Evolutionary conservation across 164 flowering plant species (phyloP).

Genomic region (Sextonia rubra): DNA sequence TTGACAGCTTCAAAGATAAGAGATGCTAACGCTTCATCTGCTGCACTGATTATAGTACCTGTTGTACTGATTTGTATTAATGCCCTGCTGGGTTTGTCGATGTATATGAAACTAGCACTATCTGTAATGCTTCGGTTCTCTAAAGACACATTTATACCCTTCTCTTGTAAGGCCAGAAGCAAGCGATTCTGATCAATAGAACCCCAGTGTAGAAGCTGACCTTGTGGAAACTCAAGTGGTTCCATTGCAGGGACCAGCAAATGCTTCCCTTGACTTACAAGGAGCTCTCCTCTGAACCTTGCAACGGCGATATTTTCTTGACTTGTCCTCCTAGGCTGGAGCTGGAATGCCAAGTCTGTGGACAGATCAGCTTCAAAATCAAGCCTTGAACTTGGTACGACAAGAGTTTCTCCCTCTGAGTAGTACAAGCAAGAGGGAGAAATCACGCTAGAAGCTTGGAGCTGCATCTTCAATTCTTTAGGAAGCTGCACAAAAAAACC

Average conservation of each 20-base stretch:
- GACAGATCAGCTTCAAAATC: constrained; percentile 39
- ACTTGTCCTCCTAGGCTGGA: constrained; percentile 33
- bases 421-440: constrained; percentile 29
- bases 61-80: constrained; percentile 34
- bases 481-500: constrained; percentile 43
- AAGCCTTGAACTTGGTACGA: constrained; percentile 38
- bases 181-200: constrained; percentile 33
- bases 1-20: constrained; percentile 34
- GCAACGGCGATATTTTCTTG: constrained; percentile 32
- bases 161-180: constrained; percentile 29
- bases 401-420: constrained; percentile 40
- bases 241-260: constrained; percentile 24
- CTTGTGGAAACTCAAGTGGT: constrained; percentile 9
- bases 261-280: constrained; percentile 36
- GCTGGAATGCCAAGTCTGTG: constrained; percentile 37
- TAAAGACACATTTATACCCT: constrained; percentile 40
- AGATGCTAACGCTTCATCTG: constrained; percentile 41
- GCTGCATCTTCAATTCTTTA: constrained; percentile 27
- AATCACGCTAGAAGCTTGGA: constrained; percentile 4
- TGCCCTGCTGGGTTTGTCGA: constrained; percentile 42
- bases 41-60: constrained; percentile 38
- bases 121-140: constrained; percentile 13
- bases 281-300: constrained; percentile 56
- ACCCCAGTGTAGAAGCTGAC: constrained; percentile 43
- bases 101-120: constrained; percentile 11